Conservation (phyloP, 176 grass and related monocot genomes). For the Raddia distichophylla region DNA sequence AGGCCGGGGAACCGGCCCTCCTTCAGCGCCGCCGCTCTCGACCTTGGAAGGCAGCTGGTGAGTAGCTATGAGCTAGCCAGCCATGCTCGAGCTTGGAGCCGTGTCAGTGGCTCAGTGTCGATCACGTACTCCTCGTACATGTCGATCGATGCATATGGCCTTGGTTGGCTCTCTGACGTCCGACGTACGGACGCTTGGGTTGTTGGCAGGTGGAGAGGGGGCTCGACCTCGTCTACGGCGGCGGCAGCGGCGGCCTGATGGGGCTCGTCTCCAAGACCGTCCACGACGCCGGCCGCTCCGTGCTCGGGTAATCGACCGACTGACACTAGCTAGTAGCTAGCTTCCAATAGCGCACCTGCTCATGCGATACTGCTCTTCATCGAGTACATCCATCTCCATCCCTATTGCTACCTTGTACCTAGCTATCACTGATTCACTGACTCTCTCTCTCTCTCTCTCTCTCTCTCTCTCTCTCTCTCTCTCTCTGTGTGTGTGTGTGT, state of each 20-base stretch:
- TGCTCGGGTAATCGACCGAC: conserved; percentile 68
- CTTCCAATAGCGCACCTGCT: not conserved
- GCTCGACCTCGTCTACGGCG: conserved; percentile 92
- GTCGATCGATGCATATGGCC: too few species aligned
- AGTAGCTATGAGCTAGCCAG: not conserved
- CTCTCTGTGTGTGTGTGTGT: too few species aligned
- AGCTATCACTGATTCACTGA: not conserved
- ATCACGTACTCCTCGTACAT: too few species aligned
- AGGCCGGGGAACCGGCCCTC: conserved; percentile 66
- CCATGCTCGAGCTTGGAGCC: not conserved
- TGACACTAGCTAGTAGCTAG: too few species aligned
- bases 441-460: not conserved
- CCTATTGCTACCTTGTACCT: not conserved
- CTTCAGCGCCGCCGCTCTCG: conserved; percentile 78
- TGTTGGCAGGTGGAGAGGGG: conserved; percentile 67
- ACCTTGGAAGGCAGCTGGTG: conserved; percentile 82
- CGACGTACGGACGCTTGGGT: not conserved
- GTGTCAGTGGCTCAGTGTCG: too few species aligned
- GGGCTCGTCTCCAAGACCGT: conserved; percentile 83
- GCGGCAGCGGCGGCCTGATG: conserved; percentile 93
- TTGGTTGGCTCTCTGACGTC: not conserved
- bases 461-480: not conserved
- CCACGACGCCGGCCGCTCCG: conserved; percentile 81
- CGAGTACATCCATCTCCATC: not conserved
- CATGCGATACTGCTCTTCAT: not conserved